A percentile compares a stretch with the other conserved stretches of the same genome.
These are phyloP conservation scores for Lactifluus rugatus DNA, from an alignment of 768 basidiomycete species.

Conservation along the genomic window DNA sequence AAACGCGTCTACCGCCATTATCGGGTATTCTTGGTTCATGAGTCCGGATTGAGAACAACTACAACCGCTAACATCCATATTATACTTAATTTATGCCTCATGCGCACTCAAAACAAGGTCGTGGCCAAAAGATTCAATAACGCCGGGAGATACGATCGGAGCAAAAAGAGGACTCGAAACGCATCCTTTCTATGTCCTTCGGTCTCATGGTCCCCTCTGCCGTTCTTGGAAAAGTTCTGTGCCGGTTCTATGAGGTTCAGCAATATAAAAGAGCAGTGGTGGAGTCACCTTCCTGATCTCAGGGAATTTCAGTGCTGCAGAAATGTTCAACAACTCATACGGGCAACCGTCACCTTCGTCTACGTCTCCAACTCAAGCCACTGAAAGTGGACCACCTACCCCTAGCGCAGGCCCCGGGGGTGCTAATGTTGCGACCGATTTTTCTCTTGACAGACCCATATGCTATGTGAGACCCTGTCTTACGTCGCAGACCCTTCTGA, in stretches of 20 bases:
- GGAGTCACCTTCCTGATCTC: neutral
- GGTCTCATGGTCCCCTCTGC: neutral
- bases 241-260: neutral
- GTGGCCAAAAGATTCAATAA: neutral
- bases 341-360: neutral
- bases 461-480: neutral
- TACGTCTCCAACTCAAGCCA: neutral
- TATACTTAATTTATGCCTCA: neutral
- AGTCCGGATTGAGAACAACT: neutral
- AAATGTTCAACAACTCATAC: neutral
- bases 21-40: neutral
- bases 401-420: neutral
- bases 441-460: neutral
- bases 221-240: neutral
- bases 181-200: neutral
- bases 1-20: neutral
- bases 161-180: neutral
- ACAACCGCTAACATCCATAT: neutral
- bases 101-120: neutral
- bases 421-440: neutral
- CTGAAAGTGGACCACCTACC: neutral
- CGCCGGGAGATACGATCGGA: neutral
- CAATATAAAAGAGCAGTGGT: neutral
- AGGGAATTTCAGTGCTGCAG: neutral
- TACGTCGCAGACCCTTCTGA: neutral